Base-by-base conservation (phyloP, 768 basidiomycete species). In the Leccinum disarticulatum region DNA sequence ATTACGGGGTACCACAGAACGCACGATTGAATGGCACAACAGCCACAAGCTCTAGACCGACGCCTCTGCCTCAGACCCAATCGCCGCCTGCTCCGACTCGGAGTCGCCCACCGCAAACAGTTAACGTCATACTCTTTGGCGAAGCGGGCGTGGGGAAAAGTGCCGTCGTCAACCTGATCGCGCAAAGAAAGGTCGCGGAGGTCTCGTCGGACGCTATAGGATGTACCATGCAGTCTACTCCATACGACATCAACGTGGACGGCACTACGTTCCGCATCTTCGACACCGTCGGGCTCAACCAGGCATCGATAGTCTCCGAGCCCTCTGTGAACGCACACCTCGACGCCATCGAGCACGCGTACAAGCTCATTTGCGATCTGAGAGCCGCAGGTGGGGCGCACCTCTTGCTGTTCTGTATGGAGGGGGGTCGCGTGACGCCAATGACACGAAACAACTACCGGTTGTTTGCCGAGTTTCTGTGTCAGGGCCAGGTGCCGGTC, bases 321-420 rank as follows among this genome's bases (percentile, higher is more conserved):
- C 1, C 5, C 17, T 0, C 38, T 17, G 38, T 41, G 10, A 31
- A 33, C 13, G n/a, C 28, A 6, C 43, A 55, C 15, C 50, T 52
- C 4, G 17, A 10, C 3, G 58, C 53, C 10, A 49, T 54, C 43
- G 61, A 57, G 38, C 61, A 64, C 4, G 62, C 68, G 11, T 62
- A 63, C 54, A 3, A 17, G 3, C 68, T 80, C 28, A 62, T 80
- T 47, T 38, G 51, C 27, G 59, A 46, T 4, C 63, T 78, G n/a
- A 25, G 51, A 3, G 19, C 19, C 0, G 28, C 38, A 7, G 73
- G 66, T 11, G 77, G 78, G 17, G 61, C 79, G 19, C 73, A 66
- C 57, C 74, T 79, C 14, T 71, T 80, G 7, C 63, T 79, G 1
- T 78, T 70, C 54, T 71, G 71, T 59, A 69, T 78, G 66, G 71